These are phyloP conservation scores for Curvularia sp. DNA, from an alignment of 2,329 filamentous ascomycete species.

Conservation along the genomic window DNA sequence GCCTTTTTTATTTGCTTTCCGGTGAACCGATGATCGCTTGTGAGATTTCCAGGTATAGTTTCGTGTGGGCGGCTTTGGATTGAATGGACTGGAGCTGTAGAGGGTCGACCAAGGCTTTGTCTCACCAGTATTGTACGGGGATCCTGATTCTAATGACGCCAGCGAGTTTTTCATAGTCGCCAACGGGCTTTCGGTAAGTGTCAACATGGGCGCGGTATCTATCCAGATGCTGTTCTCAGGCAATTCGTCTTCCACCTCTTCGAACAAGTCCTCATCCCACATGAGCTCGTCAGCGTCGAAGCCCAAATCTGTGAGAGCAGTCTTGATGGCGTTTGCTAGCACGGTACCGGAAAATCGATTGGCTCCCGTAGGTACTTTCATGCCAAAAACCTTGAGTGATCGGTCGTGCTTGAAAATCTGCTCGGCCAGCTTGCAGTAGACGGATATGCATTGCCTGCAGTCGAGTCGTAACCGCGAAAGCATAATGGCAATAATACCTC, in stretches of 20 bases:
- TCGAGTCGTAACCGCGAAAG: conserved; percentile 49
- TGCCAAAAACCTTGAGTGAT: conserved; percentile 44
- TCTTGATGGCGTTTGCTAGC: conserved; percentile 48
- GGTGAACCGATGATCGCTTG: conserved; percentile 43
- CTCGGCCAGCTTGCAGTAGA: conserved; percentile 48
- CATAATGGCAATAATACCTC: conserved; percentile 51
- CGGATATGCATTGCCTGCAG: conserved; percentile 47
- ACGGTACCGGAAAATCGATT: conserved; percentile 49
- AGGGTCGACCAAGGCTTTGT: conserved; percentile 12
- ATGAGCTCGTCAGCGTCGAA: conserved; percentile 48
- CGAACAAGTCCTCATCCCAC: conserved; percentile 52
- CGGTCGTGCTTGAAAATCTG: conserved; percentile 50
- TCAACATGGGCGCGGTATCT: conserved; percentile 28
- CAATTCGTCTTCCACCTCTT: conserved; percentile 42
- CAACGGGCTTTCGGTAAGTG: conserved; percentile 39
- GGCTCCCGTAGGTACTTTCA: conserved; percentile 47
- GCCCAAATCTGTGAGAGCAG: conserved; percentile 40
- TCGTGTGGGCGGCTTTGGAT: conserved; percentile 20
- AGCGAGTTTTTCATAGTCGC: conserved; percentile 30
- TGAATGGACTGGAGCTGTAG: conserved; percentile 26
- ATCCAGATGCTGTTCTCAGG: conserved; percentile 48
- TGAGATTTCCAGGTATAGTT: conserved; percentile 47
- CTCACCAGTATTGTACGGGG: conserved; percentile 9
- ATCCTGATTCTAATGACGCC: conserved; percentile 17
- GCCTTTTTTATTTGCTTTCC: conserved; percentile 41